A percentile compares a stretch with the other conserved stretches of the same genome.
These are phyloP conservation scores for Zangia roseola DNA, from an alignment of 768 basidiomycete genomes.

Conservation along the genomic window DNA sequence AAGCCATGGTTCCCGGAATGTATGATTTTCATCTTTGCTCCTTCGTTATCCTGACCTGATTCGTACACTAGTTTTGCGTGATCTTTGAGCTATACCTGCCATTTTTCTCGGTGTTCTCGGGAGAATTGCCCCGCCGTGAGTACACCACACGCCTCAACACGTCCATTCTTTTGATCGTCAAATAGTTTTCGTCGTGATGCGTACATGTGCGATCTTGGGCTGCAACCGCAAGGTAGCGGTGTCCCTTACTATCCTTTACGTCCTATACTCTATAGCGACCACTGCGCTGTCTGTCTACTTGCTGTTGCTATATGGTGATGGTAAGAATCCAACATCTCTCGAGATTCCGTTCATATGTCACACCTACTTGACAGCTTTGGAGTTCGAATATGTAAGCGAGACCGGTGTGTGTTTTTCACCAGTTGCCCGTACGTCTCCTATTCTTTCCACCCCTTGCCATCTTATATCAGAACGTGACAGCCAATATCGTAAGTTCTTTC, in stretches of 20 bases:
- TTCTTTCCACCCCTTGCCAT: neutral
- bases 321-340: neutral
- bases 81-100: neutral
- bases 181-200: conserved; percentile 24
- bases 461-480: neutral
- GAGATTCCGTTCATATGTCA: neutral
- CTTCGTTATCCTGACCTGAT: too few relatives aligned
- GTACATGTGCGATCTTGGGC: conserved; percentile 26
- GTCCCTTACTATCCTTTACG: conserved; percentile 2
- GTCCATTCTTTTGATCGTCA: neutral
- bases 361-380: neutral
- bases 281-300: neutral
- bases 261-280: conserved; percentile 1
- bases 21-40: neutral
- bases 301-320: neutral
- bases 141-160: neutral
- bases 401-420: neutral
- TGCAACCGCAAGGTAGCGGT: neutral
- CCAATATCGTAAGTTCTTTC: neutral
- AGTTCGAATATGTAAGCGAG: neutral
- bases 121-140: conserved; percentile 12
- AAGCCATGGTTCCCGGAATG: conserved; percentile 8
- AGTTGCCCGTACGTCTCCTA: neutral
- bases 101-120: neutral
- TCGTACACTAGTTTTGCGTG: conserved; percentile 1